Base-by-base conservation (phyloP, 2,329 filamentous ascomycete genomes). In the Aspergillus carbonarius region DNA sequence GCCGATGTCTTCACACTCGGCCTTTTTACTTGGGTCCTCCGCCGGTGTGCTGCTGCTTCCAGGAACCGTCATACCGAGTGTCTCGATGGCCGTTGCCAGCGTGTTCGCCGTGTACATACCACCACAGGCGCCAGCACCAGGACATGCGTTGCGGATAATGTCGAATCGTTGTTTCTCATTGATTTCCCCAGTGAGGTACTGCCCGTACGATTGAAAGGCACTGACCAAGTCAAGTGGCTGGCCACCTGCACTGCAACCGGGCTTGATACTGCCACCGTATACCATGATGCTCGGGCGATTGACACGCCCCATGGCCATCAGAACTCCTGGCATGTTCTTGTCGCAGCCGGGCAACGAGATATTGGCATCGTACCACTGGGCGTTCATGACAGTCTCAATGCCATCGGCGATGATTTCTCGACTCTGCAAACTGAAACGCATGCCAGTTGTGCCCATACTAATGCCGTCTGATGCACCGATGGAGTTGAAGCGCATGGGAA, bases 351-450 rank as follows among this genome's bases (percentile, higher is more conserved):
- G 93, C 68, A 97, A 88, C 46, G 91, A 95, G 71, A 98, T 88
- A 77, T 96, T 97, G 64, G 87, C 92, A 76, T 98, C 93, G 74
- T 98, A 96, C 91, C 92, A 96, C 78, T 98, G 93, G 6, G 91
- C 93, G 66, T 91, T 88, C 92, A 96, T 98, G 71, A 97, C 93
- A 4, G 93, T 97, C 83, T 98, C 93, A 72, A 97, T 95, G 61
- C 90, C 93, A 80, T 98, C 93, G 67, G 93, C 93, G 68, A 98
- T 98, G 68, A 98, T 85, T 77, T 98, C 93, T 74, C 93, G 84
- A 66, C 90, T 95, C 80, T 97, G 93, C 54, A 96, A 82, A 57
- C 89, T 93, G 79, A 93, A 97, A 62, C 93, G 84, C 93, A 97
- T 97, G 66, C 93, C 93, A 32, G 88, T 91, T 40, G 93, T 97